phyloP scores from a whole-genome alignment of 805 yeast genomes.

The Monosporozyma solicola region DNA sequence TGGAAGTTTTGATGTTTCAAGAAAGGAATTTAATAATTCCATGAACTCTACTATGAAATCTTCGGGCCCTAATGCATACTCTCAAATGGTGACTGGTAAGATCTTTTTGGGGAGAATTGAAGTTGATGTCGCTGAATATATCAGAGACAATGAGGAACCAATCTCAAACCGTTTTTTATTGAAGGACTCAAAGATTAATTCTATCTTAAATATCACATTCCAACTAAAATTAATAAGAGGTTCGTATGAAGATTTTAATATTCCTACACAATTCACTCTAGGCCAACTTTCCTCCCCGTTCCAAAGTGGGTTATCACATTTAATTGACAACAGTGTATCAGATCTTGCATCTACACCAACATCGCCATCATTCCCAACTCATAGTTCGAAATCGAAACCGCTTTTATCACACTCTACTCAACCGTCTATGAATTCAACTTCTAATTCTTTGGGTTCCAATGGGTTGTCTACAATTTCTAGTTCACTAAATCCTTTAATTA shows the following conservation, averaged over 20 bases:
- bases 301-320: slow-evolving; percentile 10
- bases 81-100: slow-evolving; percentile 29
- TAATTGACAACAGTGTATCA: slow-evolving; percentile 3
- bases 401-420: not conserved
- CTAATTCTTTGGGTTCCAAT: slow-evolving; percentile 9
- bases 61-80: slow-evolving; percentile 9
- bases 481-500: slow-evolving; percentile 41
- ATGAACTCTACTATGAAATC: not conserved
- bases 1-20: not conserved
- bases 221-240: slow-evolving; percentile 38
- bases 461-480: slow-evolving; percentile 21
- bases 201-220: slow-evolving; percentile 60
- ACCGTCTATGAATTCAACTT: not conserved
- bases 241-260: slow-evolving; percentile 24
- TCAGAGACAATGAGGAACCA: slow-evolving; percentile 39
- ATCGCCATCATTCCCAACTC: not conserved
- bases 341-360: not conserved
- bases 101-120: slow-evolving; percentile 55
- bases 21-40: not conserved
- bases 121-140: slow-evolving; percentile 66
- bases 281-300: slow-evolving; percentile 22
- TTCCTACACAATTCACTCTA: slow-evolving; percentile 11
- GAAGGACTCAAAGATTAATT: slow-evolving; percentile 72
- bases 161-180: slow-evolving; percentile 57
- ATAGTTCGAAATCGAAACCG: not conserved